Evolutionary conservation across 1,284 basidiomycete species (phyloP).

Genomic region (Rhodotorula sp.): DNA sequence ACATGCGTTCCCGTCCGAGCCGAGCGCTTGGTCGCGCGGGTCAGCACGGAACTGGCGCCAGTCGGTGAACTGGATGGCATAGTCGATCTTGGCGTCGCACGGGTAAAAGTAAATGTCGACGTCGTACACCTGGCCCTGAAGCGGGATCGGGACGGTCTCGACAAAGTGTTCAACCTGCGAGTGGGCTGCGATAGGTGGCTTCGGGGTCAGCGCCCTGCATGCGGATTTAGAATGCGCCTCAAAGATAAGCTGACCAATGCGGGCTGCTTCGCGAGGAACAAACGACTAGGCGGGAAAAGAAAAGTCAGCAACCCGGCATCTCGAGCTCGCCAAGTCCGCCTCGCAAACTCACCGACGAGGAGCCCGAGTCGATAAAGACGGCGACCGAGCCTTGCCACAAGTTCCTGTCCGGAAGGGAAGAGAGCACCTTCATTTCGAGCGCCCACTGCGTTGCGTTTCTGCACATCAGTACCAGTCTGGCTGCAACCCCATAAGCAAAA

Average conservation of each 20-base stretch:
- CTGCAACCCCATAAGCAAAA: too few relatives aligned
- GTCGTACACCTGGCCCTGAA: background rate
- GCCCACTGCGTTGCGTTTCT: constrained; percentile 4
- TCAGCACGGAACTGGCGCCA: background rate
- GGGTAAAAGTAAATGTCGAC: constrained; percentile 6
- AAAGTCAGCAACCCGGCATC: too few relatives aligned
- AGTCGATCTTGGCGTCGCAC: background rate
- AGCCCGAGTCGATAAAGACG: constrained; percentile 7
- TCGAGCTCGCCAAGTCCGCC: too few relatives aligned
- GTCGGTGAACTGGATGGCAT: background rate
- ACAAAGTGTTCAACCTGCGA: background rate
- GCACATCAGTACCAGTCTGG: too few relatives aligned
- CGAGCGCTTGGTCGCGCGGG: background rate
- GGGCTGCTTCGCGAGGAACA: background rate
- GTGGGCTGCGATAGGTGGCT: background rate
- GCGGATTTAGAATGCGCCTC: too few relatives aligned
- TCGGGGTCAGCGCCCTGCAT: too few relatives aligned
- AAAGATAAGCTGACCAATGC: background rate
- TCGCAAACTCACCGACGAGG: background rate
- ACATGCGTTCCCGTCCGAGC: background rate
- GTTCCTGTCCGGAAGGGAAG: too few relatives aligned
- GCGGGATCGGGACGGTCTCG: background rate
- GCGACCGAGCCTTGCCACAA: background rate
- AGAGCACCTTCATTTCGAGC: background rate
- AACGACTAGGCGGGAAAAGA: background rate